phyloP scores from a whole-genome alignment of 176 grass and related monocot species.

The Cenchrus purpureus region DNA sequence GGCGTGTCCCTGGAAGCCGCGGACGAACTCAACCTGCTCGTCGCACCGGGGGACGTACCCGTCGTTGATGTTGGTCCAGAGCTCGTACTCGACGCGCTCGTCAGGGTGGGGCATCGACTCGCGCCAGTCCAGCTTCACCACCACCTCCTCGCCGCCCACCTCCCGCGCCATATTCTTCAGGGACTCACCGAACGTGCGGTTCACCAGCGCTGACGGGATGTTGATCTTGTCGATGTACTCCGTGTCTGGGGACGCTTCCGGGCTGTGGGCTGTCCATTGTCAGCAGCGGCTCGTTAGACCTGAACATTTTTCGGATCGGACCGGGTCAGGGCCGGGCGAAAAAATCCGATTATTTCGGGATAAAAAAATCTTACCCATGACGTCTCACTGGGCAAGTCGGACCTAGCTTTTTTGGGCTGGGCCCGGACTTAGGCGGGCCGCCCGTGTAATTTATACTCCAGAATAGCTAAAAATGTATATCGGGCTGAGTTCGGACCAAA shows the following conservation, averaged over 20 bases:
- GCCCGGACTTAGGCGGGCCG: too few relatives aligned
- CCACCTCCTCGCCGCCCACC: slow-evolving; percentile 48
- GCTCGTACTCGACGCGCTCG: slow-evolving; percentile 93
- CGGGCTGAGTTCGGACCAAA: too few relatives aligned
- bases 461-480: too few relatives aligned
- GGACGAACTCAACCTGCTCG: slow-evolving; percentile 76
- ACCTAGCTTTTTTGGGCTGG: too few relatives aligned
- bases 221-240: slow-evolving; percentile 77
- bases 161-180: slow-evolving; percentile 56
- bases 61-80: slow-evolving; percentile 99
- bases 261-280: slow-evolving; percentile 84
- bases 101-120: slow-evolving; percentile 98
- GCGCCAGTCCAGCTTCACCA: slow-evolving; percentile 85
- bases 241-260: slow-evolving; percentile 41
- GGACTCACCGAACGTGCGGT: slow-evolving; percentile 65
- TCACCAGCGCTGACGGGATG: slow-evolving; percentile 83
- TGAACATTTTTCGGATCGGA: too few relatives aligned
- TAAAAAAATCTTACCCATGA: too few relatives aligned
- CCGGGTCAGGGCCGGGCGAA: too few relatives aligned
- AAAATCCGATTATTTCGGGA: too few relatives aligned
- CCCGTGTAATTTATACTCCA: too few relatives aligned
- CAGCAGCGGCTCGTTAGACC: slow-evolving; percentile 67
- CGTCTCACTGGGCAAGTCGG: too few relatives aligned
- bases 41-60: slow-evolving; percentile 79
- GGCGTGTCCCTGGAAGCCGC: slow-evolving; percentile 75